Evolutionary conservation across 164 flowering plant species (phyloP).

Genomic region (Protea cynaroides): DNA sequence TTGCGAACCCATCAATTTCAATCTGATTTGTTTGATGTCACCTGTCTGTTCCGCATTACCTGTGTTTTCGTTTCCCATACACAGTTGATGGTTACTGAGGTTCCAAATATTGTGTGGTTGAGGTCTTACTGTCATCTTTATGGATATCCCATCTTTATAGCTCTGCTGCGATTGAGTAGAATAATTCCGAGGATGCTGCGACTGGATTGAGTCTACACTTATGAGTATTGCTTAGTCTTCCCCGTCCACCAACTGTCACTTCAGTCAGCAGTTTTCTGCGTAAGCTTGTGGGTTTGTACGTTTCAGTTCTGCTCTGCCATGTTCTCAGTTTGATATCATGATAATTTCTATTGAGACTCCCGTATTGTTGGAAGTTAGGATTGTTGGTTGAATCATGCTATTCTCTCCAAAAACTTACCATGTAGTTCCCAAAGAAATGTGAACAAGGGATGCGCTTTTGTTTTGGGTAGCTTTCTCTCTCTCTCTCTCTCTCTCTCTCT

Average conservation of each 20-base stretch:
- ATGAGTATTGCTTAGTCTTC: background rate
- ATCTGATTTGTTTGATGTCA: constrained; percentile 13
- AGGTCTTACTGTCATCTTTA: background rate
- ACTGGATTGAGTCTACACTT: background rate
- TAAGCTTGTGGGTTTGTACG: background rate
- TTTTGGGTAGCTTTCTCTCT: background rate
- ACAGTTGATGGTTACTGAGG: constrained; percentile 12
- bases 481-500: background rate
- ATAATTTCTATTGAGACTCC: too few species aligned
- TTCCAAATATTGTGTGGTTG: constrained; percentile 3
- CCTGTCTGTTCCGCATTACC: constrained; percentile 13
- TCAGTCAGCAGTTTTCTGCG: background rate
- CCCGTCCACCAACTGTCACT: background rate
- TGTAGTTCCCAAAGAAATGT: background rate
- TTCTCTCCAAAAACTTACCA: too few species aligned
- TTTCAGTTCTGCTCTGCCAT: background rate
- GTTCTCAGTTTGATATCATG: background rate
- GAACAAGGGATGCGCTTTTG: background rate
- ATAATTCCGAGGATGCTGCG: background rate
- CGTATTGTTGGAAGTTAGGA: background rate
- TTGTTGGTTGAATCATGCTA: too few species aligned
- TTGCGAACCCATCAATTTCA: constrained; percentile 11
- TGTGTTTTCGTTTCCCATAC: background rate
- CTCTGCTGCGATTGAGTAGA: background rate
- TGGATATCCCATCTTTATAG: too few species aligned